phyloP scores from a whole-genome alignment of 768 basidiomycete genomes.

The Lactifluus piperatus region DNA sequence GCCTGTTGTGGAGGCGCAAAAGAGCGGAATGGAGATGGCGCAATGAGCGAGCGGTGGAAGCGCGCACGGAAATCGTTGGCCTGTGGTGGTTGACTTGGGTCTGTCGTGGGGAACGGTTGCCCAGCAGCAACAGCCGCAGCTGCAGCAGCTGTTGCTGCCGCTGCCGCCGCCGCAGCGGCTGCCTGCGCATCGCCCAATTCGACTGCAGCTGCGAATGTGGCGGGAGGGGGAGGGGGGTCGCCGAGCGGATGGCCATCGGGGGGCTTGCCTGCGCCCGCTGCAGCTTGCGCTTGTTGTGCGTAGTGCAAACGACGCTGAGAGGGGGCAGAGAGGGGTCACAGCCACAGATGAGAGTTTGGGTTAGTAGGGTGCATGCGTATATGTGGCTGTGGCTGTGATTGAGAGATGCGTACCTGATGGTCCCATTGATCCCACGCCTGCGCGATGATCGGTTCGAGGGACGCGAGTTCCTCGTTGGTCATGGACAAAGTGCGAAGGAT shows the following conservation, averaged over 20 bases:
- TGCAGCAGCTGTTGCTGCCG: slow-evolving; percentile 22
- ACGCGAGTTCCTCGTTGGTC: slow-evolving; percentile 71
- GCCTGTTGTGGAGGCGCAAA: slow-evolving; percentile 19
- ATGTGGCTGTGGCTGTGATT: neutral
- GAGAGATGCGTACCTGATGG: slow-evolving; percentile 46
- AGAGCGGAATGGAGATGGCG: slow-evolving; percentile 49
- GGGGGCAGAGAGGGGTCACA: neutral
- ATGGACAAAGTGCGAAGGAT: slow-evolving; percentile 62
- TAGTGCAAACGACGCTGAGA: slow-evolving; percentile 42
- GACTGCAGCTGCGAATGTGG: slow-evolving; percentile 13
- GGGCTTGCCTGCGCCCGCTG: slow-evolving; percentile 21
- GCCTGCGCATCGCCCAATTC: slow-evolving; percentile 16
- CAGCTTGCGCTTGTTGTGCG: slow-evolving; percentile 27
- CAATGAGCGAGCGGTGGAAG: slow-evolving; percentile 52
- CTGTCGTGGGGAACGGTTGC: slow-evolving; percentile 14
- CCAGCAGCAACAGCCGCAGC: neutral
- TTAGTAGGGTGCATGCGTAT: neutral
- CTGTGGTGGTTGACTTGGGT: slow-evolving; percentile 23
- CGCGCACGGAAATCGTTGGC: slow-evolving; percentile 55
- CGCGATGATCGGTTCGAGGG: slow-evolving; percentile 71
- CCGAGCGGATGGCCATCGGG: slow-evolving; percentile 24
- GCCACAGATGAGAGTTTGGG: too few relatives aligned
- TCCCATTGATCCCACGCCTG: slow-evolving; percentile 87
- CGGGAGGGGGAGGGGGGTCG: slow-evolving; percentile 21
- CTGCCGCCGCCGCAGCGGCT: slow-evolving; percentile 20